Evolutionary conservation across 2,329 filamentous ascomycete species (phyloP), one percentile per base, ranked within the genome.

Genomic region (Sporothrix brunneoviolacea): DNA sequence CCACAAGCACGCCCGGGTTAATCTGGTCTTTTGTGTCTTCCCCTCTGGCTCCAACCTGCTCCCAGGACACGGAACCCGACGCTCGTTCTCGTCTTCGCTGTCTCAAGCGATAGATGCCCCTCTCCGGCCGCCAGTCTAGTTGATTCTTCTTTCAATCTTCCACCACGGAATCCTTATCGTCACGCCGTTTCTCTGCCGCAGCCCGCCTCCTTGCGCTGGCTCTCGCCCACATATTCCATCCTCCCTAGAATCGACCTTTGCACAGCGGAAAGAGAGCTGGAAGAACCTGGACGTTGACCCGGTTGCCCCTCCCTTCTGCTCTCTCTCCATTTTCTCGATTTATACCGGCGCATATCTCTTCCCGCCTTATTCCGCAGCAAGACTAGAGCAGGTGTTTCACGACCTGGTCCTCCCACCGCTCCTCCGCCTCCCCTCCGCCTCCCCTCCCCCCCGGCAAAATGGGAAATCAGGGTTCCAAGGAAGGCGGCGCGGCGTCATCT

Each of bases 391-490:
- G 32, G 21, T 37, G 32, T 27, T 8, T 8, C n/a, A 13, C 33
- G 43, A 46, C 43, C 15, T n/a, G 21, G 16, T 19, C n/a, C 21
- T 28, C 33, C 38, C 16, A 27, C 32, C 8, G 18, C 7, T 18
- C 35, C 16, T n/a, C 37, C 18, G 53, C 45, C 54, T 58, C 69
- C 55, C 55, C 30, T 48, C 21, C 45, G 16, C 15, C 43, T n/a
- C 16, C 28, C 22, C 43, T 16, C 27, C 46, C 52, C 53, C 40
- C 48, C 59, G 60, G 57, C 59, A 62, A 57, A 59, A 91, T 91
- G 86, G 86, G 86, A 65, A 90, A 89, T 68, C 81, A 87, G 69
- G 76, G 75, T 61, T 90, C 86, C 60, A 80, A 79, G 61, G 76
- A 79, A 64, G 68, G 72, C 60, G 72, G 73, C 59, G 68, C 68